phyloP scores from a whole-genome alignment of 2,329 filamentous ascomycete species.

The Cucurbitaria berberidis region DNA sequence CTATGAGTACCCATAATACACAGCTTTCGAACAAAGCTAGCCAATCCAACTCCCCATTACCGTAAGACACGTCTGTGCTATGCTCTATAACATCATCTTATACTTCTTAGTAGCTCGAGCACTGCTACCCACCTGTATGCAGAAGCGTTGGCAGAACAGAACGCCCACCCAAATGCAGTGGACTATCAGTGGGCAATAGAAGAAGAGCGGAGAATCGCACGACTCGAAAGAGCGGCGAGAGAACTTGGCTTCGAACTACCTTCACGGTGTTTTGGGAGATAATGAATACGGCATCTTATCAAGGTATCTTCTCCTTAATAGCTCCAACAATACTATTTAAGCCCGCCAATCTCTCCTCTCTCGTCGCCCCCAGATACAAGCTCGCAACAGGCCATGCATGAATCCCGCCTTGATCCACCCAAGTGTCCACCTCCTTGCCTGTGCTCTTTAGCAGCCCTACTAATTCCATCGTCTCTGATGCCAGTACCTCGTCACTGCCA shows the following conservation, averaged over 20 bases:
- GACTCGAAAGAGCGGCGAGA: conserved; percentile 10
- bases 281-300: conserved; percentile 4
- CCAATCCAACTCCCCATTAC: neutral
- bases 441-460: conserved; percentile 62
- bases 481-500: conserved; percentile 79
- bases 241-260: conserved; percentile 17
- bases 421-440: conserved; percentile 61
- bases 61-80: neutral
- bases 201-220: conserved; percentile 3
- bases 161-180: conserved; percentile 1
- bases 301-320: conserved; percentile 39
- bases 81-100: neutral
- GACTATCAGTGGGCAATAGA: conserved; percentile 5
- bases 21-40: neutral
- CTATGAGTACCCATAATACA: neutral
- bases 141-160: conserved; percentile 4
- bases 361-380: conserved; percentile 60
- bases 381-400: conserved; percentile 83
- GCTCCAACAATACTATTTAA: conserved; percentile 53
- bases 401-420: conserved; percentile 70
- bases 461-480: conserved; percentile 69
- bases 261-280: conserved; percentile 7
- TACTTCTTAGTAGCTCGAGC: neutral
- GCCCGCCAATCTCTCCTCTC: conserved; percentile 55
- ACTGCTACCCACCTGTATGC: neutral